Evolutionary conservation across 1,284 basidiomycete genomes (phyloP), one percentile per base, ranked within the genome.

Genomic region (Cronartium quercuum): DNA sequence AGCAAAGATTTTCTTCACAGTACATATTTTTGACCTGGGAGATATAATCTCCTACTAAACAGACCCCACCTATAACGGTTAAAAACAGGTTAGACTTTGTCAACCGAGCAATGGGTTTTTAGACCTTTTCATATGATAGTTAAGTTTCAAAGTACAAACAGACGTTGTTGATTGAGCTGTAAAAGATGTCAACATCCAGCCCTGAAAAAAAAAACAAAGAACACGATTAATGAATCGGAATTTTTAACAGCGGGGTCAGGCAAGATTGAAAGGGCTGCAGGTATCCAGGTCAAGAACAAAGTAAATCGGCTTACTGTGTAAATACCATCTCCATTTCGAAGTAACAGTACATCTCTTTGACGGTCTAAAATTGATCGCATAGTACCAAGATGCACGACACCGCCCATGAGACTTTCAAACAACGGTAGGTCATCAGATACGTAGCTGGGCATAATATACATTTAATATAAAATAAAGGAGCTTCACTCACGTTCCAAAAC

Each of bases 401-500:
- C 51, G n/a, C 51, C 51, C 51, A 55, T 21, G 7, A 21, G 3
- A 7, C 51, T 55, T n/a, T n/a, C n/a, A n/a, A 2, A 21, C 6
- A 21, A 55, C 13, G 47, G 24, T 51, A 55, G 18, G 13, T 51
- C 18, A 51, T 6, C n/a, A n/a, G n/a, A n/a, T n/a, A 55, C 6
- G 18, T 21, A 21, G n/a, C 12, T 21, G 29, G 13, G 12, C 7
- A 0, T 55, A 29, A 55, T 21, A n/a, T 4, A n/a, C 1, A 7
- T 55, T 21, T 55, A 21, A 7, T 13, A 51, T 6, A 51, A 21
- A n/a, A 55, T n/a, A 55, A 13, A n/a, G 29, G 7, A 13, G 29
- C 6, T 55, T 55, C 3, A 35, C 70, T 66, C 29, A 74, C 70
- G 70, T 66, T 66, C 70, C 70, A 66, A 60, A 51, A 4, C 65